Percentiles rank a stretch among this genome's conserved stretches.
Evolutionary conservation across 2,329 filamentous ascomycete species (phyloP).

Genomic region (Apiospora sp.): DNA sequence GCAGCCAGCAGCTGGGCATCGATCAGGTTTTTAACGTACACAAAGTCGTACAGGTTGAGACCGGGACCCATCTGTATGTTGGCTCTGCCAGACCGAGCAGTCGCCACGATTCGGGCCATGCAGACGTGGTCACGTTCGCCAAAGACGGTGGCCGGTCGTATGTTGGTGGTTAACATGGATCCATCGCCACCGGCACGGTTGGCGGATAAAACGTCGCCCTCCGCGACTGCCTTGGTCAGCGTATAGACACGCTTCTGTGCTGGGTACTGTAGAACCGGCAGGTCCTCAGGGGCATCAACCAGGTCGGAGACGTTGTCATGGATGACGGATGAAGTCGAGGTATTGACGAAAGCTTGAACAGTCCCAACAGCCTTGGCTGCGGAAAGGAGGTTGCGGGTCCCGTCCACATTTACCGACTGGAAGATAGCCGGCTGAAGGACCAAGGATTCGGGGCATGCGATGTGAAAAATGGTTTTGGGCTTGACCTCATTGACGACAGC

Average conservation of each 20-base stretch:
- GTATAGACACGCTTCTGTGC: conserved; percentile 34
- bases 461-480: conserved; percentile 32
- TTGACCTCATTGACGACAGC: conserved; percentile 24
- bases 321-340: conserved; percentile 32
- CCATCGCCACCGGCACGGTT: conserved; percentile 30
- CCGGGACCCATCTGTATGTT: conserved; percentile 37
- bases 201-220: conserved; percentile 32
- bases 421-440: conserved; percentile 30
- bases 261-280: conserved; percentile 33
- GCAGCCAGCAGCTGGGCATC: conserved; percentile 41
- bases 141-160: conserved; percentile 31
- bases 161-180: conserved; percentile 32
- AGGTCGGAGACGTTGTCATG: conserved; percentile 32
- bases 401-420: conserved; percentile 31
- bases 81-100: conserved; percentile 30
- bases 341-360: conserved; percentile 34
- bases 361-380: conserved; percentile 27
- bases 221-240: conserved; percentile 34
- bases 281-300: conserved; percentile 30
- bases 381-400: conserved; percentile 32
- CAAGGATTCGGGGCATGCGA: conserved; percentile 32
- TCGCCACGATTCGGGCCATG: conserved; percentile 32
- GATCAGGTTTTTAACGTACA: conserved; percentile 39
- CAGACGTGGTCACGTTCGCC: conserved; percentile 31
- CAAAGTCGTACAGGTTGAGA: conserved; percentile 41